A percentile compares a stretch with the other conserved stretches of the same genome.
Evolutionary conservation across 2,329 filamentous ascomycete species (phyloP).

Genomic region (Bertia moriformis): DNA sequence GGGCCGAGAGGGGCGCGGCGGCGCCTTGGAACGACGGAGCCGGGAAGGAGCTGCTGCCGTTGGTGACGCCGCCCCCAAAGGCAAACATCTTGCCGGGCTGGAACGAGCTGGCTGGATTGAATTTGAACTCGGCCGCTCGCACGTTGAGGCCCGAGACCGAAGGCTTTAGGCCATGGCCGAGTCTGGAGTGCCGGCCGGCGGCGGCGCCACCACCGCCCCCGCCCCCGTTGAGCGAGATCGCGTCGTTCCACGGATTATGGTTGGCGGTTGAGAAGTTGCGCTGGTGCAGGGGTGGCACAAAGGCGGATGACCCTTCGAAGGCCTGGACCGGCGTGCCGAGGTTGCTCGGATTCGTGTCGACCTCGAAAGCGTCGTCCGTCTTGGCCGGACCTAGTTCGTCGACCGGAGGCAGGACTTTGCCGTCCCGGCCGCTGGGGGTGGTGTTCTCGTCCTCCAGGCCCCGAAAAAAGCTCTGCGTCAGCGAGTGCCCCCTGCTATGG

Average conservation of each 20-base stretch:
- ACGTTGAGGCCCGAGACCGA: slow-evolving; percentile 75
- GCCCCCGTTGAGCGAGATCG: slow-evolving; percentile 22
- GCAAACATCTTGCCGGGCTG: slow-evolving; percentile 35
- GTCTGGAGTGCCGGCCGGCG: slow-evolving; percentile 35
- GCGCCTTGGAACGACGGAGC: slow-evolving; percentile 29
- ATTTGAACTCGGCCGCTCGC: slow-evolving; percentile 76
- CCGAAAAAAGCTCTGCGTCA: slow-evolving; percentile 51
- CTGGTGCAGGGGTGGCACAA: slow-evolving; percentile 31
- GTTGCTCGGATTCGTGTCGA: slow-evolving; percentile 63
- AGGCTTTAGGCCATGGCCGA: no score
- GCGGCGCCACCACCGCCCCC: slow-evolving; percentile 18
- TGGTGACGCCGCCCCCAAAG: slow-evolving; percentile 13
- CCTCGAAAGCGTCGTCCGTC: slow-evolving; percentile 41
- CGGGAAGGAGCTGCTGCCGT: slow-evolving; percentile 21
- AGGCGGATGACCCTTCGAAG: slow-evolving; percentile 18
- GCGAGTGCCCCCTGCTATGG: slow-evolving; percentile 59
- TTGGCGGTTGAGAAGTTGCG: slow-evolving; percentile 38
- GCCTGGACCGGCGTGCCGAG: slow-evolving; percentile 46
- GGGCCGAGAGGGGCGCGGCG: slow-evolving; percentile 10
- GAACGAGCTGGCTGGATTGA: slow-evolving; percentile 41
- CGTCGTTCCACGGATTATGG: slow-evolving; percentile 52
- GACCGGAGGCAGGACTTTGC: slow-evolving; percentile 15
- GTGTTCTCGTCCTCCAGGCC: slow-evolving; percentile 36
- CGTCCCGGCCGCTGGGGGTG: no score
- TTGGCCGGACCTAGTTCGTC: slow-evolving; percentile 22